A percentile compares a stretch with the other conserved stretches of the same genome.
These are phyloP conservation scores for Macaranga tanarius DNA, from an alignment of 441 rosid species.

Conservation along the genomic window DNA sequence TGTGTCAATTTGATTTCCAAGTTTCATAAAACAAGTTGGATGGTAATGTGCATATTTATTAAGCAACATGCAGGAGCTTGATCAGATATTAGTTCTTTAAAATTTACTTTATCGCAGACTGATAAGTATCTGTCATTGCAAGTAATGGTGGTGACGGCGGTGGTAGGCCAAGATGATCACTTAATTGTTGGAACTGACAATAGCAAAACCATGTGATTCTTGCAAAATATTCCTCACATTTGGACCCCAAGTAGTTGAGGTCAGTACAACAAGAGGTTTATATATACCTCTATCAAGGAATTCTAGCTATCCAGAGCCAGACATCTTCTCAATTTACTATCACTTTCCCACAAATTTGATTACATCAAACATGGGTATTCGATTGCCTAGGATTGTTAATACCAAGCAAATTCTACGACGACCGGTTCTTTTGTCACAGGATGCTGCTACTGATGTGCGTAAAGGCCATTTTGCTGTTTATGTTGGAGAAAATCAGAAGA, in stretches of 20 bases:
- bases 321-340: background rate
- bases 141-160: no score
- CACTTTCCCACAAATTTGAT: background rate
- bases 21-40: background rate
- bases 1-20: background rate
- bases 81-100: background rate
- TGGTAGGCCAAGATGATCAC: conserved; percentile 11
- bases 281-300: background rate
- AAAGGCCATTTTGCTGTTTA: conserved; percentile 82
- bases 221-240: background rate
- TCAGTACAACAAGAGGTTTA: background rate
- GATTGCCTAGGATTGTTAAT: conserved; percentile 10
- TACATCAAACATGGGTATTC: conserved; percentile 20
- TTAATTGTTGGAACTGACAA: background rate
- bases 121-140: background rate
- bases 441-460: conserved; percentile 37
- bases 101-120: background rate
- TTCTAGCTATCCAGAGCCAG: background rate
- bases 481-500: conserved; percentile 55
- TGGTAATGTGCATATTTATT: background rate
- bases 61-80: background rate
- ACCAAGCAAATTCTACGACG: conserved; percentile 14
- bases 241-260: conserved; percentile 1
- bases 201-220: conserved; percentile 36
- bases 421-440: background rate